Percentiles rank a stretch among this genome's conserved stretches.
These are phyloP conservation scores for Zasmidium citrigriseum DNA, from an alignment of 2,329 filamentous ascomycete species.

Conservation along the genomic window DNA sequence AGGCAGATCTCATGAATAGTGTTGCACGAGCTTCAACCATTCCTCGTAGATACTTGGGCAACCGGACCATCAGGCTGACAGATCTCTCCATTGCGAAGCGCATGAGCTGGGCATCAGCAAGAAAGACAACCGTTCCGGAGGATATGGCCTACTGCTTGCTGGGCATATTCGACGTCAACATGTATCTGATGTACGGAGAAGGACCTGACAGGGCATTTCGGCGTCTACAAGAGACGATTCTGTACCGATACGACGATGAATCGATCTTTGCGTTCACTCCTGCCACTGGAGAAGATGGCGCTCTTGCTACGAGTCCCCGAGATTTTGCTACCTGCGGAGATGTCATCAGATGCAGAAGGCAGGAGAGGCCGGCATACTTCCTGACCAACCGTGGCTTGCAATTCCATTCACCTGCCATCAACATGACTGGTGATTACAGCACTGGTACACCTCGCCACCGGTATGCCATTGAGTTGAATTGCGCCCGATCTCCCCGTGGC, in stretches of 20 bases:
- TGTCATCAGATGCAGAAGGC: not conserved
- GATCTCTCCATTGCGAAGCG: not conserved
- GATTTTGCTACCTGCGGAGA: not conserved
- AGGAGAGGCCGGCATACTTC: not conserved
- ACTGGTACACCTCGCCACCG: not conserved
- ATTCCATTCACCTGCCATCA: not conserved
- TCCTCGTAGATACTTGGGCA: not conserved
- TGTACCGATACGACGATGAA: not conserved
- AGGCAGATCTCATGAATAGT: not conserved
- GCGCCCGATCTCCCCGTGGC: not conserved
- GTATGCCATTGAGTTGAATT: not conserved
- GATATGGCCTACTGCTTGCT: slow-evolving; percentile 49
- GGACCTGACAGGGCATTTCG: not conserved
- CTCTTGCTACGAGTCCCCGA: not conserved
- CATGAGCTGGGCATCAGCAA: slow-evolving; percentile 10
- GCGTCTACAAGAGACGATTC: not conserved
- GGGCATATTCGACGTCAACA: slow-evolving; percentile 46
- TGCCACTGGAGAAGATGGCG: not conserved
- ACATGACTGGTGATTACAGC: not conserved
- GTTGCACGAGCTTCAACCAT: not conserved
- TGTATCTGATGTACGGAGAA: slow-evolving; percentile 46
- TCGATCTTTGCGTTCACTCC: not conserved
- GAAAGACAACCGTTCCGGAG: slow-evolving; percentile 30
- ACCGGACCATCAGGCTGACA: not conserved
- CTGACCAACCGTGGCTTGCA: not conserved